phyloP scores from a whole-genome alignment of 306 rosid species.

The Dryas drummondii region DNA sequence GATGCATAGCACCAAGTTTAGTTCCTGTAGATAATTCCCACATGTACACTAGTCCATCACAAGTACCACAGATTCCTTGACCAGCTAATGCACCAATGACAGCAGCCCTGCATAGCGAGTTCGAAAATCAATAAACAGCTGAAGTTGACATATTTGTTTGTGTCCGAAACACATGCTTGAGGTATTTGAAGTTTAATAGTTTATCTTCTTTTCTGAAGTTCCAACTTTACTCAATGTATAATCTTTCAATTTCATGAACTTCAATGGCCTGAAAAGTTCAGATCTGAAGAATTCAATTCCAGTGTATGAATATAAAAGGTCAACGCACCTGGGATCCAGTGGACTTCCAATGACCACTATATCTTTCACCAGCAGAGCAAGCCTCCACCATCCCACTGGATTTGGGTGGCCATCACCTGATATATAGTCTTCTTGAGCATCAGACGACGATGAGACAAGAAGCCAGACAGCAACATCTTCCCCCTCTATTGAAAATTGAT shows the following conservation, averaged over 20 bases:
- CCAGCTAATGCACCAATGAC: constrained; percentile 63
- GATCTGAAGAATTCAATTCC: constrained; percentile 4
- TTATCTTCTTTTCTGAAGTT: no score
- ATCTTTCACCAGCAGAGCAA: constrained; percentile 64
- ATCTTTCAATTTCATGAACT: background rate
- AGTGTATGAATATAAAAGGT: constrained; percentile 16
- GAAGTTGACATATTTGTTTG: background rate
- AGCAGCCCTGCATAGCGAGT: constrained; percentile 48
- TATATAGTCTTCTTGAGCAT: constrained; percentile 30
- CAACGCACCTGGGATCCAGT: constrained; percentile 70
- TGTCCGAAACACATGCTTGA: background rate
- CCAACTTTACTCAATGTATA: background rate
- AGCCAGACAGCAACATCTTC: constrained; percentile 70
- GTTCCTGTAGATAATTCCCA: constrained; percentile 80
- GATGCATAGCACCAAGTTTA: constrained; percentile 56
- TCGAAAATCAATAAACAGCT: background rate
- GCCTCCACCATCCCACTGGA: constrained; percentile 62
- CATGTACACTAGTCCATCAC: constrained; percentile 60
- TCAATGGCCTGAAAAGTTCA: constrained; percentile 1
- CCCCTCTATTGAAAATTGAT: constrained; percentile 35
- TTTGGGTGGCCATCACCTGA: constrained; percentile 39
- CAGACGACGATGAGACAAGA: constrained; percentile 57
- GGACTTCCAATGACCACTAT: constrained; percentile 53
- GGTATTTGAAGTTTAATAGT: background rate
- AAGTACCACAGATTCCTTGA: constrained; percentile 60